Base-by-base conservation (phyloP, 2,329 filamentous ascomycete genomes). In the Neopestalotiopsis rosae region DNA sequence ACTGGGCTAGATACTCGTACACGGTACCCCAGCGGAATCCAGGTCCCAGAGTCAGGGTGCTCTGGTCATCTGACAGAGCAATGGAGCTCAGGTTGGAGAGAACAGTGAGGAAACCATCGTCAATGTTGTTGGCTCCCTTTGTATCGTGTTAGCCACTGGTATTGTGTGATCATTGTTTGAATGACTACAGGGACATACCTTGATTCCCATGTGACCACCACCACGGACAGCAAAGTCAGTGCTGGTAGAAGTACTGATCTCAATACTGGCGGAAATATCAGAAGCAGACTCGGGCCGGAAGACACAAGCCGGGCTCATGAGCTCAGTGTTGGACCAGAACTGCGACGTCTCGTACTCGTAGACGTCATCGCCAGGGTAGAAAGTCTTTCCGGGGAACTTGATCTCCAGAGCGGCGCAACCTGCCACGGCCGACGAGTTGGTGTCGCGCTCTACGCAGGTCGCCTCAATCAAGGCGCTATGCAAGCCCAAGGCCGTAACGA, bases 251-350 rank as follows among this genome's bases (percentile, higher is more conserved):
- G 71, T 71, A 67, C 78, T 68, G 13, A 68, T 65, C 49, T 68
- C 34, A 14, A 80, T 45, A 3, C 72, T 77, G 24, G 73, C 5
- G 1, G 74, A 74, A 32, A 80, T 67, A 40, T 79, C 71, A 3
- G 45, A 61, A 32, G 72, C 74, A 3, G 72, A 75, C 45, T 75
- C 69, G 14, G 78, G 78, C 20, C 78, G 78, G 69, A 78, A 79
- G n/a, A 80, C 75, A 61, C 78, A 80, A 9, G 71, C 73, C 4
- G 78, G 78, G 32, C 71, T 72, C 71, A 79, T 70, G 49, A 78
- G 71, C 73, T 80, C 76, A 12, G 77, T 79, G 69, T 79, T 79
- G 13, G 78, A 79, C 78, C 78, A 79, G 71, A 79, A 79, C 61
- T 77, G 70, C 62, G 74, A 69, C 34, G 73, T 67, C 69, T 80